Evolutionary conservation across 106 monocot genomes (phyloP).

Genomic region (Allium cepa): DNA sequence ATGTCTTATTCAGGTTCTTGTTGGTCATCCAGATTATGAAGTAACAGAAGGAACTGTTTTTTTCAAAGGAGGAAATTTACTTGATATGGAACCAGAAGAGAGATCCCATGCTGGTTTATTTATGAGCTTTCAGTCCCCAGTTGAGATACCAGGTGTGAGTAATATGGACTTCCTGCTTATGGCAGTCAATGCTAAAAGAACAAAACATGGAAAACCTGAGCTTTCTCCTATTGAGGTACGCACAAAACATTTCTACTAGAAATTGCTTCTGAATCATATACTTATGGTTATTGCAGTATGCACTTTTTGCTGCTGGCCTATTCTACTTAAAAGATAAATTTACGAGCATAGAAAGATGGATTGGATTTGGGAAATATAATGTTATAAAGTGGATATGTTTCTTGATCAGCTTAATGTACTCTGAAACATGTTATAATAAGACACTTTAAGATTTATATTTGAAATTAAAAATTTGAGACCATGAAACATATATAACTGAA

Average conservation of each 20-base stretch:
- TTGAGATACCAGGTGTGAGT: slow-evolving; percentile 98
- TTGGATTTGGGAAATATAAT: too few species aligned
- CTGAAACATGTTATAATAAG: too few species aligned
- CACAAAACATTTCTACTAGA: not conserved
- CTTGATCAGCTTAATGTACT: too few species aligned
- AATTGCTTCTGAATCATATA: not conserved
- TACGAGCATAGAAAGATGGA: too few species aligned
- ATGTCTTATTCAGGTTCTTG: slow-evolving; percentile 65
- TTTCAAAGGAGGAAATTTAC: slow-evolving; percentile 85
- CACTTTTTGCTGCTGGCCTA: not conserved
- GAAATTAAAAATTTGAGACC: too few species aligned
- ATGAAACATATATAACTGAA: too few species aligned
- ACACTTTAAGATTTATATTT: too few species aligned
- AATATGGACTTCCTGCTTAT: slow-evolving; percentile 95
- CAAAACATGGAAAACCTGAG: slow-evolving; percentile 51
- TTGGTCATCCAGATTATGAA: slow-evolving; percentile 97
- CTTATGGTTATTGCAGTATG: not conserved
- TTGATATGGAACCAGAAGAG: slow-evolving; percentile 93
- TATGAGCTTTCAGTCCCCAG: slow-evolving; percentile 92
- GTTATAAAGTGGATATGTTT: too few species aligned
- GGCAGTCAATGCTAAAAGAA: slow-evolving; percentile 72
- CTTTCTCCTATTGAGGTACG: slow-evolving; percentile 79
- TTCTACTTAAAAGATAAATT: too few species aligned
- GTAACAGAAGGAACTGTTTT: slow-evolving; percentile 75
- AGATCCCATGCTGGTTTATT: slow-evolving; percentile 89